Evolutionary conservation across 192 early-diverging fungal genomes (phyloP), one percentile per base, ranked within the genome.

Genomic region (Gaertneriomyces semiglobifer): DNA sequence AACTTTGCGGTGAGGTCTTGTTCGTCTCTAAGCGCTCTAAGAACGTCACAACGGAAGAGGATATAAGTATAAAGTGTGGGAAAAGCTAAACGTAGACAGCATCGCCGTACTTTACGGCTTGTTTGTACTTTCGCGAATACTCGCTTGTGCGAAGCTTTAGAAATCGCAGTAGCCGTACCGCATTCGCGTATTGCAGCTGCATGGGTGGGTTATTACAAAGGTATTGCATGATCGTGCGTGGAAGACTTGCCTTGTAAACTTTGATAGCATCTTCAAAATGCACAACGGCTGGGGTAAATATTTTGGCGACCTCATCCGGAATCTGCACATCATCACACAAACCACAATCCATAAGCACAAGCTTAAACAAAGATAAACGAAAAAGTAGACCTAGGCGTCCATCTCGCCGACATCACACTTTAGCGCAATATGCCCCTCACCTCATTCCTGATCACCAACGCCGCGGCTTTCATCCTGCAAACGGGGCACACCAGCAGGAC

Each of bases 141-240:
- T 68, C 66, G 16, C n/a, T 39, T 7, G 57, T 60, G 48, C 60
- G 46, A 5, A 68, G 25, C 58, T 68, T 68, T 38, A 68, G 44
- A 43, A 52, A 52, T 16, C 66, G 57, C 14, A 68, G 44, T 25
- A 68, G 58, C 33, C 41, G 8, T 43, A 68, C 66, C 5, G 66
- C 66, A 52, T 68, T 68, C 42, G 58, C 66, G 57, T 68, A 60
- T 51, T 68, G 66, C 4, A 68, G 46, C 66, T 68, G 41, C n/a
- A 3, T 6, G n/a, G n/a, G 44, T 16, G 44, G 11, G 14, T 16
- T 16, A 40, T 40, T n/a, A 7, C 14, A n/a, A 61, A 44, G 39
- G 44, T 11, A 47, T 56, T 44, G 4, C 5, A 16, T 4, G 25
- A 61, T 33, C 51, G 43, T 18, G 0, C 42, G 43, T 10, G 10